These are phyloP conservation scores for Candida methanosorbosa DNA, from an alignment of 805 yeast genomes.

Conservation along the genomic window DNA sequence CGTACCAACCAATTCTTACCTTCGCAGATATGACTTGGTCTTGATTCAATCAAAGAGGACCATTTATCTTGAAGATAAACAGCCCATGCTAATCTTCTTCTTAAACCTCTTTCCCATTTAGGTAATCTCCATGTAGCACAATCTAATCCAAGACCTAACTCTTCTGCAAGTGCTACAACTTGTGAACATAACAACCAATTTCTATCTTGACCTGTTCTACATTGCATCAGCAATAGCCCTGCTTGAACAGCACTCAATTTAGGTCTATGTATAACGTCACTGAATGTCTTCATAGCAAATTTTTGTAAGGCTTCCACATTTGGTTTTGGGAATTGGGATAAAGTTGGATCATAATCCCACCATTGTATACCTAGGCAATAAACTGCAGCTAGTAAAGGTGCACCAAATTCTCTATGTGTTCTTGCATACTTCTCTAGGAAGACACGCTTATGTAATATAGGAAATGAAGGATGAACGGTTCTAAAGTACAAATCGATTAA, in stretches of 20 bases:
- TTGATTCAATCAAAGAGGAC: constrained; percentile 70
- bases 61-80: constrained; percentile 89
- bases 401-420: constrained; percentile 86
- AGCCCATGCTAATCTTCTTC: constrained; percentile 93
- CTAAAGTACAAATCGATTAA: constrained; percentile 75
- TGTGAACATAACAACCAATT: constrained; percentile 86
- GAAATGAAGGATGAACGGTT: constrained; percentile 85
- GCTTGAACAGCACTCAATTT: constrained; percentile 89
- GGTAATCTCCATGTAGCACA: constrained; percentile 90
- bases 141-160: constrained; percentile 83
- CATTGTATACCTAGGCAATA: constrained; percentile 83
- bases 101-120: constrained; percentile 86
- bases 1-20: constrained; percentile 76
- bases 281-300: constrained; percentile 56
- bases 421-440: constrained; percentile 86
- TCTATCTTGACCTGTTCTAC: constrained; percentile 44
- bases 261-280: constrained; percentile 75
- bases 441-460: constrained; percentile 83
- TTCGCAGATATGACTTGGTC: constrained; percentile 74
- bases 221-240: constrained; percentile 69
- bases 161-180: constrained; percentile 82
- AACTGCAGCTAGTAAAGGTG: constrained; percentile 86
- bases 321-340: constrained; percentile 73
- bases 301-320: constrained; percentile 61
- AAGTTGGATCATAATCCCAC: constrained; percentile 85